Evolutionary conservation across 768 basidiomycete genomes (phyloP).

Genomic region (Pleurotus sapidus): DNA sequence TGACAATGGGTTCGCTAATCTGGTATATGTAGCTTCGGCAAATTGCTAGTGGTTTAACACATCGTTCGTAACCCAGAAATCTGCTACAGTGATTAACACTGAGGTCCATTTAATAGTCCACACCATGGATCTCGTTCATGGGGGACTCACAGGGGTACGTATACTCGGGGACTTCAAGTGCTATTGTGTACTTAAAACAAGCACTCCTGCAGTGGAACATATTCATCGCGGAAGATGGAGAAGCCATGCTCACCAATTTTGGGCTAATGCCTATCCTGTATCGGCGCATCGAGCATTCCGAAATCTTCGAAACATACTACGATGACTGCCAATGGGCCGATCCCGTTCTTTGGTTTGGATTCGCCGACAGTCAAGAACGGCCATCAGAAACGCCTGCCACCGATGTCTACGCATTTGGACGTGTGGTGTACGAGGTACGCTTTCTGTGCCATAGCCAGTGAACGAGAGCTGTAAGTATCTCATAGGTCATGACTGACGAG

Average conservation of each 20-base stretch:
- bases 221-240: not conserved
- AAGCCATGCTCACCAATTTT: constrained; percentile 2
- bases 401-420: constrained; percentile 7
- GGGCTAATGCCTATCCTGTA: constrained; percentile 2
- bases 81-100: not conserved
- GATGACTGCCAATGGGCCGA: constrained; percentile 6
- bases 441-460: not conserved
- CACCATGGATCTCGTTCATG: constrained; percentile 4
- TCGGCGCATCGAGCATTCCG: not conserved
- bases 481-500: not conserved
- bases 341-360: not conserved
- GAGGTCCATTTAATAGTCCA: not conserved
- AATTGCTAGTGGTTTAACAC: not conserved
- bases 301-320: not conserved
- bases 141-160: constrained; percentile 7
- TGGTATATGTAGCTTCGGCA: not conserved
- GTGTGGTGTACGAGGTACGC: constrained; percentile 5
- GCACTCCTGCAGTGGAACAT: constrained; percentile 1
- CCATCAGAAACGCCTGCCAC: not conserved
- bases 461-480: not conserved
- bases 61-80: not conserved
- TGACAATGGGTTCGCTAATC: not conserved
- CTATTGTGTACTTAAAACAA: not conserved
- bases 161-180: not conserved
- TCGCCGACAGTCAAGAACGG: not conserved